phyloP scores from a whole-genome alignment of 805 yeast species.

The Clavispora phyllophila region DNA sequence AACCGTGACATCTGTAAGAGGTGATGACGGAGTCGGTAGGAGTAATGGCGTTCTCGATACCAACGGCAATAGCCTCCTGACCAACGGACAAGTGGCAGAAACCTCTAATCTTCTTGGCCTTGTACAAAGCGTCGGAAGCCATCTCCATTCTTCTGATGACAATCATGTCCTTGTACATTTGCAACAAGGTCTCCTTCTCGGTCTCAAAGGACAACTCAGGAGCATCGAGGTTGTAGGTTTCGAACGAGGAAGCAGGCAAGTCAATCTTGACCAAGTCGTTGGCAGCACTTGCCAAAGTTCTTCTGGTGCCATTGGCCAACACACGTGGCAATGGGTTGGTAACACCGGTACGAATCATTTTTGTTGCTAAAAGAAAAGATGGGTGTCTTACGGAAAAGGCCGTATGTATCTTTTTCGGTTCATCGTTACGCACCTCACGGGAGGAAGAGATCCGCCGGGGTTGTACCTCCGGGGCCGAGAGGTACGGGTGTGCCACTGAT shows the following conservation, averaged over 20 bases:
- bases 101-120: constrained; percentile 97
- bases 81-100: constrained; percentile 98
- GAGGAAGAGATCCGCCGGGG: constrained; percentile 22
- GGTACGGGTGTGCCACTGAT: constrained; percentile 1
- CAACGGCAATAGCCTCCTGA: constrained; percentile 98
- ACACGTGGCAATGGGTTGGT: constrained; percentile 15
- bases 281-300: constrained; percentile 32
- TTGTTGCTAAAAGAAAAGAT: constrained; percentile 3
- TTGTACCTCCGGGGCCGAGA: constrained; percentile 13
- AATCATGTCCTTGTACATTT: constrained; percentile 96
- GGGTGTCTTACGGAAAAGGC: background rate
- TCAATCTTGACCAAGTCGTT: constrained; percentile 44
- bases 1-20: constrained; percentile 98
- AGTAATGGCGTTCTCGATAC: constrained; percentile 92
- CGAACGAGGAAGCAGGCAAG: constrained; percentile 78
- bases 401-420: background rate
- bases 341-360: constrained; percentile 15
- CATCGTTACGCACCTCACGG: constrained; percentile 10
- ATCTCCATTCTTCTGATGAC: constrained; percentile 95
- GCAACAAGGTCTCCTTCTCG: constrained; percentile 70
- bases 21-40: constrained; percentile 86
- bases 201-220: constrained; percentile 75
- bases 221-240: constrained; percentile 68
- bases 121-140: constrained; percentile 97
- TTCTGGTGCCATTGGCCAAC: constrained; percentile 18